Percentiles rank a stretch among this genome's conserved stretches.
Evolutionary conservation across 306 rosid genomes (phyloP).

Genomic region (Spatholobus suberectus): DNA sequence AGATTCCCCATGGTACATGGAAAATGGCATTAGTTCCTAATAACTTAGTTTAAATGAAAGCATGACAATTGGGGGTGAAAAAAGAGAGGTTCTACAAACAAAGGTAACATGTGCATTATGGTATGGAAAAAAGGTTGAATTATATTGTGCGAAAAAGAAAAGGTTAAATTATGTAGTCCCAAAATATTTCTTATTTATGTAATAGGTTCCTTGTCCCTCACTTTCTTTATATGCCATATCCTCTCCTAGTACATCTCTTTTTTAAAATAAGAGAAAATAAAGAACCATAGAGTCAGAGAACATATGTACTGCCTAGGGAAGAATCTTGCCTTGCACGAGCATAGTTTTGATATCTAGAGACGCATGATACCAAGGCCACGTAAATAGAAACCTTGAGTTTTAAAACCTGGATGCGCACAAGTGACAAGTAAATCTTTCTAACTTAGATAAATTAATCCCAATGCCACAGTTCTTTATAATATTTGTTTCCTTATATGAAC

Average conservation of each 20-base stretch:
- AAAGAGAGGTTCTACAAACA: slow-evolving; percentile 42
- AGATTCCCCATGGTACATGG: not conserved
- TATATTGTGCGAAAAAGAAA: slow-evolving; percentile 8
- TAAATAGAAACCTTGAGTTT: no score
- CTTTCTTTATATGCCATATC: not conserved
- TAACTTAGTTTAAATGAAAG: slow-evolving; percentile 17
- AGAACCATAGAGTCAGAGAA: no score
- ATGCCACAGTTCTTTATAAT: no score
- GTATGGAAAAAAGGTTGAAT: slow-evolving; percentile 17
- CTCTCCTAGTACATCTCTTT: not conserved
- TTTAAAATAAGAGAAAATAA: no score
- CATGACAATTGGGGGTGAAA: slow-evolving; percentile 1
- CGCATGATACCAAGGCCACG: no score
- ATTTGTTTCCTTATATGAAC: no score
- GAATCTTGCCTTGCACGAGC: no score
- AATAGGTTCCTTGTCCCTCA: slow-evolving; percentile 5
- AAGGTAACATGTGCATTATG: slow-evolving; percentile 44
- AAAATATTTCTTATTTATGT: not conserved
- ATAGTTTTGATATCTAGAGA: no score
- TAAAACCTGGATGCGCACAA: no score
- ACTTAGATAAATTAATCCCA: no score
- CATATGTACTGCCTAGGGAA: no score
- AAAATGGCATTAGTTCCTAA: not conserved
- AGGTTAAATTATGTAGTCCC: slow-evolving; percentile 4
- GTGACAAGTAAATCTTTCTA: no score